These are phyloP conservation scores for Microdochium bolleyi DNA, from an alignment of 2,329 filamentous ascomycete species.

Conservation along the genomic window DNA sequence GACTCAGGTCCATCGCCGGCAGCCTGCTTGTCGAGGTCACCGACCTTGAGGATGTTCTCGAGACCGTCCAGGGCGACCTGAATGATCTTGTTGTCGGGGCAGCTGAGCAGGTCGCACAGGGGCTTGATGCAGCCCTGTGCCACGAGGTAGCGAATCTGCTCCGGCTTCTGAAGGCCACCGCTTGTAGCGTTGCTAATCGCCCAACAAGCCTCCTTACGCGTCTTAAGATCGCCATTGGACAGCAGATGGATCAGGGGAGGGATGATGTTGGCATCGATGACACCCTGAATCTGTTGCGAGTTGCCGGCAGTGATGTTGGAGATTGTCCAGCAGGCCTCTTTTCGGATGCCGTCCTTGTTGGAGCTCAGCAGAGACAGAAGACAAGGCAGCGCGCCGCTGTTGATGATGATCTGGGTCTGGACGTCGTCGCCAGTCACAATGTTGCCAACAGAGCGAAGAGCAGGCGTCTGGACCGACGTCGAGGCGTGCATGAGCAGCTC, in stretches of 20 bases:
- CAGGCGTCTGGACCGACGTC: conserved; percentile 95
- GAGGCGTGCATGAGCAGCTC: conserved; percentile 98
- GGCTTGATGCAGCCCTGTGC: conserved; percentile 94
- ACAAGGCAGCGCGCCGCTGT: conserved; percentile 87
- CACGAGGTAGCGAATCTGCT: conserved; percentile 95
- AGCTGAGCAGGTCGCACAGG: conserved; percentile 86
- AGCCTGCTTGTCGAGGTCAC: conserved; percentile 95
- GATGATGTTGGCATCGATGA: conserved; percentile 95
- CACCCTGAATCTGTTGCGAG: conserved; percentile 92
- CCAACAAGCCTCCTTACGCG: conserved; percentile 98
- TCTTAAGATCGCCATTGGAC: conserved; percentile 97
- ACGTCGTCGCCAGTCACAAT: conserved; percentile 98
- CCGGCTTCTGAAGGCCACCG: conserved; percentile 94
- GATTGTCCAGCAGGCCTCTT: conserved; percentile 99
- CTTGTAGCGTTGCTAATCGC: conserved; percentile 98
- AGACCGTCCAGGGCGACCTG: conserved; percentile 95
- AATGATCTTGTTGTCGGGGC: conserved; percentile 99
- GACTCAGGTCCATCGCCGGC: conserved; percentile 64
- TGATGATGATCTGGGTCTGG: conserved; percentile 98
- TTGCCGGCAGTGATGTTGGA: conserved; percentile 98
- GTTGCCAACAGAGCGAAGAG: conserved; percentile 93
- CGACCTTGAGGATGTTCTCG: conserved; percentile 99
- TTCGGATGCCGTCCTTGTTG: conserved; percentile 96
- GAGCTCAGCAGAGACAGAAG: conserved; percentile 92
- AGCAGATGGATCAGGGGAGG: conserved; percentile 92